A percentile compares a stretch with the other conserved stretches of the same genome.
Conservation (phyloP, 352 stramenopile species). For the Phytophthora hibernalis region DNA sequence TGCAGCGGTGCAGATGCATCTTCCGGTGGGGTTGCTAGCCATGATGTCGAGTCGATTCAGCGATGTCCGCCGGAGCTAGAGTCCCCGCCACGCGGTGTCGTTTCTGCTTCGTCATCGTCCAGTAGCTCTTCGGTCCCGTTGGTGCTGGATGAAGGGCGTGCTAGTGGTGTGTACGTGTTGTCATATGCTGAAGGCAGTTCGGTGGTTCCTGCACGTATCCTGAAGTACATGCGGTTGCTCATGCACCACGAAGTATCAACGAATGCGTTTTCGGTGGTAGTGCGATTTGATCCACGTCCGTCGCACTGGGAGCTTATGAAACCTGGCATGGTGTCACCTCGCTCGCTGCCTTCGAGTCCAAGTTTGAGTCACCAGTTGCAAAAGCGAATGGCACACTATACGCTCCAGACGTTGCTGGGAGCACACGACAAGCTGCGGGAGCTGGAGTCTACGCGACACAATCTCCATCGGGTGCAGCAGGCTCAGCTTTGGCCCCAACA, state of each 20-base stretch:
- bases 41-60: slow-evolving; percentile 15
- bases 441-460: slow-evolving; percentile 50
- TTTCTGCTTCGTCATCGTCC: slow-evolving; percentile 11
- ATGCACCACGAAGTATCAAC: slow-evolving; percentile 88
- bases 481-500: neutral
- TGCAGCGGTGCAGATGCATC: slow-evolving; percentile 3
- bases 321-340: slow-evolving; percentile 82
- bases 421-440: slow-evolving; percentile 67
- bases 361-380: slow-evolving; percentile 74
- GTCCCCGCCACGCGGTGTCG: slow-evolving; percentile 16
- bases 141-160: slow-evolving; percentile 29
- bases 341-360: slow-evolving; percentile 75
- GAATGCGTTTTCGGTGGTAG: slow-evolving; percentile 86
- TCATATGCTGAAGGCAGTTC: slow-evolving; percentile 80
- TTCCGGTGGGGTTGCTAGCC: slow-evolving; percentile 6
- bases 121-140: slow-evolving; percentile 26
- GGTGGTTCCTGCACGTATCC: slow-evolving; percentile 75
- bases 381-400: slow-evolving; percentile 84
- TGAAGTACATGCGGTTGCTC: slow-evolving; percentile 89
- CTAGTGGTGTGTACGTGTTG: slow-evolving; percentile 71
- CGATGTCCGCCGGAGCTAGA: slow-evolving; percentile 13
- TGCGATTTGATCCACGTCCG: slow-evolving; percentile 71
- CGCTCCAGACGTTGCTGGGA: slow-evolving; percentile 67
- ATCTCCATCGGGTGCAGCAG: slow-evolving; percentile 29
- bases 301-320: slow-evolving; percentile 82